Evolutionary conservation across 371 early-diverging fungal genomes (phyloP).

Genomic region (Rhizomucor pusillus): DNA sequence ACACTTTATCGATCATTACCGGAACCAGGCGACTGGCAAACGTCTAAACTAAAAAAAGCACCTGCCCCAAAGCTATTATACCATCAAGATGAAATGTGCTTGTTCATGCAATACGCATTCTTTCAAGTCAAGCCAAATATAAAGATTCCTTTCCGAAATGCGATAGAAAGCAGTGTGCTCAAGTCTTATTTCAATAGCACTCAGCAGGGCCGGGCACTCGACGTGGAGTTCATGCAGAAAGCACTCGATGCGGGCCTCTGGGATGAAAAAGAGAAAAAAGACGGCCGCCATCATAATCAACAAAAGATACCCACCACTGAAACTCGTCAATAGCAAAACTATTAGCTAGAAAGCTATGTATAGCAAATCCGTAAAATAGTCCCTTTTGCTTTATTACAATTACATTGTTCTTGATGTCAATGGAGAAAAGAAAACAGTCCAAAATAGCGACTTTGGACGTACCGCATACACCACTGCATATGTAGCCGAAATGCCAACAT

Average conservation of each 20-base stretch:
- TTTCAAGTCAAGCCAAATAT: constrained; percentile 9
- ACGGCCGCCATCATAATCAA: too few species aligned
- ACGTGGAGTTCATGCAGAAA: constrained; percentile 15
- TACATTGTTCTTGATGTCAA: too few species aligned
- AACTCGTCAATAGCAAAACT: too few species aligned
- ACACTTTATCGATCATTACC: constrained; percentile 10
- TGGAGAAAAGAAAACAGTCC: too few species aligned
- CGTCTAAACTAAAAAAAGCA: not conserved
- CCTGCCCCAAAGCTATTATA: not conserved
- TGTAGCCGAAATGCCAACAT: too few species aligned
- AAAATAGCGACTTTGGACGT: too few species aligned
- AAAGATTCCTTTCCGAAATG: constrained; percentile 13
- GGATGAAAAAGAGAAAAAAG: too few species aligned
- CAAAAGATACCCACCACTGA: too few species aligned
- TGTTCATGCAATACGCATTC: constrained; percentile 20
- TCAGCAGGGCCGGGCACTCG: constrained; percentile 13
- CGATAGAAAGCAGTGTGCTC: constrained; percentile 12
- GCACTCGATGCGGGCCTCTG: not conserved
- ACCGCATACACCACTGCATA: too few species aligned
- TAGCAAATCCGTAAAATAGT: too few species aligned
- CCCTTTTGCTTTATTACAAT: too few species aligned
- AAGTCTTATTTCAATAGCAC: constrained; percentile 14
- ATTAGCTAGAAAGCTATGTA: too few species aligned
- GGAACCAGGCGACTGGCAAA: constrained; percentile 1
- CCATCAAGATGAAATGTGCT: not conserved